phyloP scores from a whole-genome alignment of 805 yeast genomes.

The Metschnikowia noctiluminum region DNA sequence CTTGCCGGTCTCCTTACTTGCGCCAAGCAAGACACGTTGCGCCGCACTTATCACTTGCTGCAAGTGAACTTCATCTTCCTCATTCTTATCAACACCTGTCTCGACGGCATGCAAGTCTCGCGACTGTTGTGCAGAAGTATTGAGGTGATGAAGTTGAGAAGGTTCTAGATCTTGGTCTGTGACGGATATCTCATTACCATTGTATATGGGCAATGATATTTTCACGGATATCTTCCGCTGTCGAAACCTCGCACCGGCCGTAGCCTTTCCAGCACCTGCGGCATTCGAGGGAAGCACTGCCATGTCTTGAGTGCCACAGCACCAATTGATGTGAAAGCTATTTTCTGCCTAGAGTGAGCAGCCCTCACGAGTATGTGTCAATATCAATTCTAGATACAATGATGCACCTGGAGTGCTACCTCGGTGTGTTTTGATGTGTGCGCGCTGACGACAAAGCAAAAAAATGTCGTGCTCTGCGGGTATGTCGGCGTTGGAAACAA shows the following conservation, averaged over 20 bases:
- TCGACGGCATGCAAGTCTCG: slow-evolving; percentile 87
- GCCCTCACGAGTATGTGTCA: not conserved
- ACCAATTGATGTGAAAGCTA: slow-evolving; percentile 1
- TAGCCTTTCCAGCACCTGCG: slow-evolving; percentile 28
- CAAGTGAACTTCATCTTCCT: slow-evolving; percentile 94
- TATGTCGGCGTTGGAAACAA: slow-evolving; percentile 12
- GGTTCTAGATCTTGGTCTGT: slow-evolving; percentile 52
- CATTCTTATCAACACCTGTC: slow-evolving; percentile 97
- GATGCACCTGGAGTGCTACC: slow-evolving; percentile 2
- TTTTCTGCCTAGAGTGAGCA: not conserved
- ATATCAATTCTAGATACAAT: no score
- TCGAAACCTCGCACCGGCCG: slow-evolving; percentile 72
- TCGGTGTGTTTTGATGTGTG: slow-evolving; percentile 5
- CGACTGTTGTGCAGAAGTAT: slow-evolving; percentile 56
- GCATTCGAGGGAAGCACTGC: slow-evolving; percentile 40
- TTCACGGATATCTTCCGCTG: slow-evolving; percentile 94
- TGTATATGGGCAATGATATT: slow-evolving; percentile 73
- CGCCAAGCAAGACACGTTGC: slow-evolving; percentile 52
- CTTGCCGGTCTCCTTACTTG: slow-evolving; percentile 28
- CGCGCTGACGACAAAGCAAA: slow-evolving; percentile 12
- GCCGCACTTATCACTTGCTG: slow-evolving; percentile 87
- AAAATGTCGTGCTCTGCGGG: slow-evolving; percentile 18
- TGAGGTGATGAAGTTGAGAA: slow-evolving; percentile 40
- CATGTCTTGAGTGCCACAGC: slow-evolving; percentile 25
- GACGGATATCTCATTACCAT: slow-evolving; percentile 78